phyloP scores from a whole-genome alignment of 371 early-diverging fungal species.

The Mortierella sp. region DNA sequence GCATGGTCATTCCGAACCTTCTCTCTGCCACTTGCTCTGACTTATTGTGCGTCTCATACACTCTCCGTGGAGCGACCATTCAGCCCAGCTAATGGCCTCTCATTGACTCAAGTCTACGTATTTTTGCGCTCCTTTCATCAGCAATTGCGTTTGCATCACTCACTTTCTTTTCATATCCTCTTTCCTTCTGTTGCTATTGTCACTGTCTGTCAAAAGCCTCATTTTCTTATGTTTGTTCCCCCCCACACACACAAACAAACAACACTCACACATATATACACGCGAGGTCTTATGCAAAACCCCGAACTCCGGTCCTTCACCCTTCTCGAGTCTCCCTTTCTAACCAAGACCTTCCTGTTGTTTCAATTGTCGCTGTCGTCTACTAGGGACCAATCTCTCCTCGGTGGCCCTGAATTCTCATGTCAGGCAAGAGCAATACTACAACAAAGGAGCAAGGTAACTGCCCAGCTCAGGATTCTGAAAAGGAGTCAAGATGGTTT shows the following conservation, averaged over 20 bases:
- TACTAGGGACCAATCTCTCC: constrained; percentile 27
- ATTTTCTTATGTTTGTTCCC: neutral
- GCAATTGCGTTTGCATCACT: neutral
- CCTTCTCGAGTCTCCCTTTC: neutral
- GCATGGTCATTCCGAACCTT: constrained; percentile 15
- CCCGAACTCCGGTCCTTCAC: neutral
- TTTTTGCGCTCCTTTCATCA: neutral
- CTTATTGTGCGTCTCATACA: neutral
- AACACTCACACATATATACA: neutral
- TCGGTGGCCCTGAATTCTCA: constrained; percentile 51
- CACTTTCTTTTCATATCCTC: neutral
- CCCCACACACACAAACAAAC: neutral
- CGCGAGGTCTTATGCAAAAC: neutral
- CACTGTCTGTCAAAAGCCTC: neutral
- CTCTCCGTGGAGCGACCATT: constrained; percentile 5
- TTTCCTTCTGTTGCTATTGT: neutral
- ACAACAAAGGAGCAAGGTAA: constrained; percentile 54
- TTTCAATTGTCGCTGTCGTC: neutral
- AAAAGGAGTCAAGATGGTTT: neutral
- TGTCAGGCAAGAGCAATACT: constrained; percentile 50
- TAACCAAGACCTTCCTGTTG: neutral
- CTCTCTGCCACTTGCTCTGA: constrained; percentile 7
- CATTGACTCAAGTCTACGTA: neutral
- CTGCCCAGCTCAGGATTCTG: neutral
- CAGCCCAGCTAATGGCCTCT: neutral